A percentile compares a stretch with the other conserved stretches of the same genome.
phyloP scores from a whole-genome alignment of 495 filamentous ascomycete species.

The Hypoxylon lenormandii region DNA sequence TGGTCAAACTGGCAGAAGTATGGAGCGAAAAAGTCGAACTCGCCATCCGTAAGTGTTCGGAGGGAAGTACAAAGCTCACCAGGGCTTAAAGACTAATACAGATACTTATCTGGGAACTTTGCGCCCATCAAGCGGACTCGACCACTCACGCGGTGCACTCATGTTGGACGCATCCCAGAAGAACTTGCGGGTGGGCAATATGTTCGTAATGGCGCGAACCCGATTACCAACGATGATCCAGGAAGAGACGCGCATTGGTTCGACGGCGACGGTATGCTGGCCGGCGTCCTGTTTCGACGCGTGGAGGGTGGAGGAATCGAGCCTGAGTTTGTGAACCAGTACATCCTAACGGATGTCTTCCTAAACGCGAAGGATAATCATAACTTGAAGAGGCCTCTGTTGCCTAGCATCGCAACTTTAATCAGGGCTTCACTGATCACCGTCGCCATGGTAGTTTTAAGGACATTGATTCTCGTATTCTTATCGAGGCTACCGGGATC shows the following conservation, averaged over 20 bases:
- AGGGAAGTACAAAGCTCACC: constrained; percentile 12
- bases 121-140: constrained; percentile 67
- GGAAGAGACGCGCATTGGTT: constrained; percentile 73
- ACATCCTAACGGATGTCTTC: constrained; percentile 72
- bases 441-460: constrained; percentile 60
- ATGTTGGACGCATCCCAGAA: constrained; percentile 66
- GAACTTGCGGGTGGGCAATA: constrained; percentile 74
- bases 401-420: constrained; percentile 72
- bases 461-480: constrained; percentile 65
- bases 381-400: constrained; percentile 62
- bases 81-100: constrained; percentile 21
- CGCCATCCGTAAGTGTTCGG: constrained; percentile 30
- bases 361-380: constrained; percentile 60
- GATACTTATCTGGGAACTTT: constrained; percentile 72
- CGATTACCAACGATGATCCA: constrained; percentile 68
- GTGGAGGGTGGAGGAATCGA: constrained; percentile 49
- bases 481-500: constrained; percentile 67
- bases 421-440: constrained; percentile 62
- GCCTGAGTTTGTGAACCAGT: constrained; percentile 73
- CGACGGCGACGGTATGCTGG: constrained; percentile 78
- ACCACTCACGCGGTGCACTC: constrained; percentile 63
- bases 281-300: constrained; percentile 68
- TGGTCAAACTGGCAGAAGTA: background rate
- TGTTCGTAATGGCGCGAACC: constrained; percentile 76
- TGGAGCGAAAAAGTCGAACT: constrained; percentile 14